Evolutionary conservation across 2,329 filamentous ascomycete genomes (phyloP).

Genomic region (Bipolaris cookei): DNA sequence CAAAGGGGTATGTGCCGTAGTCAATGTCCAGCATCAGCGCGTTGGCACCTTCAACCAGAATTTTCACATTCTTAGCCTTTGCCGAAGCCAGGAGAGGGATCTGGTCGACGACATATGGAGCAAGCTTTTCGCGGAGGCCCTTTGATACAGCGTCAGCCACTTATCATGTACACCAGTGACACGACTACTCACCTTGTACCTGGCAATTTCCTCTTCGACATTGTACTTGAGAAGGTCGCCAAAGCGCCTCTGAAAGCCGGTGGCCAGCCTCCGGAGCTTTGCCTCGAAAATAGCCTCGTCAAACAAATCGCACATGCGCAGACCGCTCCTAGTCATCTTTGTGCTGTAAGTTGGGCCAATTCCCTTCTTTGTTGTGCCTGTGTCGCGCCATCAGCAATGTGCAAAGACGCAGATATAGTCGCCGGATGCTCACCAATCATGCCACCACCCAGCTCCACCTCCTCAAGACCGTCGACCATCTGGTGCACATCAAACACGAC

Average conservation of each 20-base stretch:
- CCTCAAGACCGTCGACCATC: conserved; percentile 72
- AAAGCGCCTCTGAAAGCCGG: conserved; percentile 71
- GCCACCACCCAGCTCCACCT: conserved; percentile 59
- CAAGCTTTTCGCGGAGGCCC: conserved; percentile 63
- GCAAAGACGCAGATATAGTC: neutral
- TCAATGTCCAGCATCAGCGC: conserved; percentile 72
- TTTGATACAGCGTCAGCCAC: conserved; percentile 17
- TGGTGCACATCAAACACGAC: conserved; percentile 70
- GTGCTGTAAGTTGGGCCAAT: conserved; percentile 66
- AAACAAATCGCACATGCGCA: conserved; percentile 72
- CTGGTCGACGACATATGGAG: conserved; percentile 69
- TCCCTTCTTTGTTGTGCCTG: conserved; percentile 60
- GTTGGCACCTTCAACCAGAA: conserved; percentile 73
- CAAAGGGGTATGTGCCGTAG: conserved; percentile 63
- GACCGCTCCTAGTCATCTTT: conserved; percentile 69
- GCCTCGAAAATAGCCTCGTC: conserved; percentile 69
- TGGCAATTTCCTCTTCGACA: conserved; percentile 70
- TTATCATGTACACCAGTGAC: neutral
- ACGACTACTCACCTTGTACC: conserved; percentile 58
- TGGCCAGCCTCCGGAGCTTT: conserved; percentile 67
- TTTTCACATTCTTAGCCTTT: conserved; percentile 64
- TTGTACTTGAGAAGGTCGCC: conserved; percentile 71
- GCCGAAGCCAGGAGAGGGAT: conserved; percentile 68
- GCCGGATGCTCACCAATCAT: conserved; percentile 43
- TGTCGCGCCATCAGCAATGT: conserved; percentile 42